Conservation (phyloP, 2,329 filamentous ascomycete species). For the Cytospora paraplurivora region DNA sequence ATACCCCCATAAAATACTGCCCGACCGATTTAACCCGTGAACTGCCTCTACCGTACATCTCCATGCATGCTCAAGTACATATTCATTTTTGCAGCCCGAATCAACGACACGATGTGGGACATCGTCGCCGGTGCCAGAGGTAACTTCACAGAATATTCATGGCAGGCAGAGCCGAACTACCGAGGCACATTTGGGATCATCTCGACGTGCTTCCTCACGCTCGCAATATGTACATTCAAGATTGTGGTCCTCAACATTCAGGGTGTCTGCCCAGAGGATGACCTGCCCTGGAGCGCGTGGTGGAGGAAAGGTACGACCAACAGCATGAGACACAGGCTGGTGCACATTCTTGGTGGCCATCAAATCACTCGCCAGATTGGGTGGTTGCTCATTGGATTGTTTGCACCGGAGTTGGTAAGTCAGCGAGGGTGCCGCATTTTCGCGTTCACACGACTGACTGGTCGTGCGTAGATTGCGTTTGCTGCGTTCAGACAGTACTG, state of each 20-base stretch:
- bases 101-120: constrained; percentile 23
- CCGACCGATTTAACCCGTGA: not conserved
- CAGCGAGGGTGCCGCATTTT: too few species aligned
- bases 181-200: constrained; percentile 20
- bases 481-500: constrained; percentile 23
- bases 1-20: not conserved
- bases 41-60: not conserved
- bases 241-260: constrained; percentile 23
- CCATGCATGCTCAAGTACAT: not conserved
- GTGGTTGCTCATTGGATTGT: constrained; percentile 19
- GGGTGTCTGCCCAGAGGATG: constrained; percentile 18
- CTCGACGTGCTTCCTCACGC: constrained; percentile 22
- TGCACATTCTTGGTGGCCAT: constrained; percentile 21
- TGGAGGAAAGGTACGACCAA: constrained; percentile 12
- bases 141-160: constrained; percentile 13
- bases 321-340: constrained; percentile 17
- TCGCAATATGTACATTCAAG: constrained; percentile 22
- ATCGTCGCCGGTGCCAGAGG: constrained; percentile 19
- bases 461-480: constrained; percentile 12
- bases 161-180: constrained; percentile 15
- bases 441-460: not conserved
- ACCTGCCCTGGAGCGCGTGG: constrained; percentile 17
- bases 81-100: not conserved
- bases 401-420: constrained; percentile 22
- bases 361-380: constrained; percentile 22